These are phyloP conservation scores for Microcera coccophila DNA, from an alignment of 2,329 filamentous ascomycete species.

Conservation along the genomic window DNA sequence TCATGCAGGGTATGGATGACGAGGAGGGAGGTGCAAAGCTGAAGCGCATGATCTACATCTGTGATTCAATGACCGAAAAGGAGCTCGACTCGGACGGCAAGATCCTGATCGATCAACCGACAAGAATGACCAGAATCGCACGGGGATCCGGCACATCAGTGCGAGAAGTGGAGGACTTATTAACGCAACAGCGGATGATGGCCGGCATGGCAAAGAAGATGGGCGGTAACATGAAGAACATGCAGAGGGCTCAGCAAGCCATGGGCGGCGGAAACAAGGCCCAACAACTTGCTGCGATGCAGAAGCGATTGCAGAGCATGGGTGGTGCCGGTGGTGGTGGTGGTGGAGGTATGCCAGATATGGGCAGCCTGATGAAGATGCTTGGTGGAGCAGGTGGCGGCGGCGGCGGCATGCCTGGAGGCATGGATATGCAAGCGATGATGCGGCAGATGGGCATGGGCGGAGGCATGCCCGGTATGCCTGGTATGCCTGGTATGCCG, in stretches of 20 bases:
- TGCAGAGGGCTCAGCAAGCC: constrained; percentile 87
- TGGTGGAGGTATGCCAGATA: constrained; percentile 70
- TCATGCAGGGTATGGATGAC: constrained; percentile 96
- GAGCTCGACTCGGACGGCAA: constrained; percentile 95
- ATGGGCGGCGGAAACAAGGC: constrained; percentile 89
- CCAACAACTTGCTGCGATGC: constrained; percentile 94
- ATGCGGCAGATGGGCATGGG: constrained; percentile 68
- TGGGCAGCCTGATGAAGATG: constrained; percentile 89
- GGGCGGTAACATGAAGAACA: constrained; percentile 95
- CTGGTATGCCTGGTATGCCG: constrained; percentile 29
- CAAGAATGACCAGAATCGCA: constrained; percentile 87
- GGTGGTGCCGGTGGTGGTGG: constrained; percentile 66
- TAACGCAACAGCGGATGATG: constrained; percentile 99
- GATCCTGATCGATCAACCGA: constrained; percentile 86
- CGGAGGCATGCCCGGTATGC: constrained; percentile 38
- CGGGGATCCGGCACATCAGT: constrained; percentile 87
- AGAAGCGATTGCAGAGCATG: constrained; percentile 91
- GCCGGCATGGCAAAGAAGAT: constrained; percentile 99
- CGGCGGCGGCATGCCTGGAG: constrained; percentile 64
- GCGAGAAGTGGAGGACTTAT: constrained; percentile 86
- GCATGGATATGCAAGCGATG: constrained; percentile 77
- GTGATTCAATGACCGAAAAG: constrained; percentile 95
- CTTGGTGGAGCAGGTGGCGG: constrained; percentile 59
- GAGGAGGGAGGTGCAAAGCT: constrained; percentile 92
- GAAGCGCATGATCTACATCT: constrained; percentile 98